Base-by-base conservation (phyloP, 2,329 filamentous ascomycete genomes). In the Diaporthe eres region DNA sequence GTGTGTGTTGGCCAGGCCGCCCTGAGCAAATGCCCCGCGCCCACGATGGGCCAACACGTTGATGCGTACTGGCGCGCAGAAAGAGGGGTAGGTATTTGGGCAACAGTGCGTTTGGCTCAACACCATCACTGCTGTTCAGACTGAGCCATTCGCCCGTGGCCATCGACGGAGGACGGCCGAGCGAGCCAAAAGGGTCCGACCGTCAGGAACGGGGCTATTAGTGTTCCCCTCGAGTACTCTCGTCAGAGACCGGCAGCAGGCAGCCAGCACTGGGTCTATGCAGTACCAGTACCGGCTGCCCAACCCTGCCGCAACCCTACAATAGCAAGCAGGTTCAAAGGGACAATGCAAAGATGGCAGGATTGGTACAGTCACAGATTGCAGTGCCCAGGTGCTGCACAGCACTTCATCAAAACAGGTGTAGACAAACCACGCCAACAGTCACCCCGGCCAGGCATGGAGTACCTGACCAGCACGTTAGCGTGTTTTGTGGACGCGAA, bases 301-400 rank as follows among this genome's bases (percentile, higher is more conserved):
- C 22, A 19, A 19, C 31, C 49, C 10, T 15, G 4, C 44, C 34
- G 25, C 42, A 22, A n/a, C 22, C 34, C 22, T 47, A 73, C 58
- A 73, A 73, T 73, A 5, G 47, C 47, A 55, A 44, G 58, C 31
- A 44, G 44, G 6, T 34, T 73, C 58, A 73, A 63, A 55, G 58
- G n/a, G 28, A 73, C 47, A 73, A 44, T 34, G n/a, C 10, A 31
- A 28, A 10, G 4, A n/a, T 25, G 57, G 31, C 34, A 58, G 8
- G 19, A 22, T 10, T 6, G 31, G 6, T 31, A 31, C 31, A 31
- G 31, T 31, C 31, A 31, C 31, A 31, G 22, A 34, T 17, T 39
- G 34, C 37, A 9, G 37, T 39, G 9, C 37, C 37, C 10, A 39
- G 37, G 37, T 39, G 37, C 37, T 39, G 37, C 37, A 39, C 10